Percentiles rank a stretch among this genome's conserved stretches.
phyloP scores from a whole-genome alignment of 1,284 basidiomycete genomes.

The Mycena sp. region DNA sequence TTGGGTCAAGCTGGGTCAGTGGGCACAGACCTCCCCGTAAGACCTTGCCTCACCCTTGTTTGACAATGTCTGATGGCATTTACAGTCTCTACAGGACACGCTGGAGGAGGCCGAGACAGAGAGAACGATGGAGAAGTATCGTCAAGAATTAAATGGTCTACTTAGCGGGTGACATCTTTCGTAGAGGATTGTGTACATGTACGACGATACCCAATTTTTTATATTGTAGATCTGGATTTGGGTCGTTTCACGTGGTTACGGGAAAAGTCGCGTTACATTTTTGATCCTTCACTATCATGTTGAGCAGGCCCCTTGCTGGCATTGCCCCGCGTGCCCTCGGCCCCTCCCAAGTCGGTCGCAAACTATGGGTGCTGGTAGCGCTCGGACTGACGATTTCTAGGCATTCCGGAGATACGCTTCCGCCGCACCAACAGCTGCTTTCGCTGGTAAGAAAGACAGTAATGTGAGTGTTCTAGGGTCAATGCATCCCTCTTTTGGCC shows the following conservation, averaged over 20 bases:
- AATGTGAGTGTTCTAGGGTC: slow-evolving; percentile 65
- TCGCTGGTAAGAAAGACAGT: slow-evolving; percentile 87
- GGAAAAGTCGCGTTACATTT: slow-evolving; percentile 15
- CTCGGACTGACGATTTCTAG: slow-evolving; percentile 43
- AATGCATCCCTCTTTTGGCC: not conserved
- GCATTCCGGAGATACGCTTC: slow-evolving; percentile 72
- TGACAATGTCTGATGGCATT: not conserved
- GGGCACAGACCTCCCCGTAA: slow-evolving; percentile 81
- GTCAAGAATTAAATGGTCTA: slow-evolving; percentile 85
- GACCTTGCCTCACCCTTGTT: slow-evolving; percentile 41
- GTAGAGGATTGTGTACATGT: slow-evolving; percentile 26
- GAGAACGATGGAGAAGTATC: slow-evolving; percentile 87
- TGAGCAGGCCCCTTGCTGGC: slow-evolving; percentile 63
- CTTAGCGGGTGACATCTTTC: slow-evolving; percentile 65
- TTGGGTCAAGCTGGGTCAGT: slow-evolving; percentile 85
- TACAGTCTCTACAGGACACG: slow-evolving; percentile 62
- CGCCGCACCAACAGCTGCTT: slow-evolving; percentile 83
- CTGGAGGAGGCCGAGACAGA: slow-evolving; percentile 85
- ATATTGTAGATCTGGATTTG: not conserved
- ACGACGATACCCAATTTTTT: no score
- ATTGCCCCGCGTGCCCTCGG: slow-evolving; percentile 48
- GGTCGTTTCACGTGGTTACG: slow-evolving; percentile 13
- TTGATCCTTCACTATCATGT: slow-evolving; percentile 52
- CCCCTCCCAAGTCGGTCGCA: slow-evolving; percentile 30
- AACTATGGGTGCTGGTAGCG: slow-evolving; percentile 21